Evolutionary conservation across 768 basidiomycete genomes (phyloP).

Genomic region (Tricholoma matsutake): DNA sequence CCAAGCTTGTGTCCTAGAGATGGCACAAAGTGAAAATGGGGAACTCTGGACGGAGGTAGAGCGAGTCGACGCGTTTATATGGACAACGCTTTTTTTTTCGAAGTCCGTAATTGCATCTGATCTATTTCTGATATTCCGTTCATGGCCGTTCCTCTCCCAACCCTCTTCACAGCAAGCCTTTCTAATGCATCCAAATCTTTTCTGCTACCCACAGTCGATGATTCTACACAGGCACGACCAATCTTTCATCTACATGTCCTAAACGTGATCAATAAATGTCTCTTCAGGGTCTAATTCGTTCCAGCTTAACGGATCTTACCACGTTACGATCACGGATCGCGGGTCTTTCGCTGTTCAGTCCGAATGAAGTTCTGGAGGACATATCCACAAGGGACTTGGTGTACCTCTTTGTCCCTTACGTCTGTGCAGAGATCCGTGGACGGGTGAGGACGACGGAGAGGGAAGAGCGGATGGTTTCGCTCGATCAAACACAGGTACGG

Average conservation of each 20-base stretch:
- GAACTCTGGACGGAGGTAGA: background rate
- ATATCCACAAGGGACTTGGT: conserved; percentile 73
- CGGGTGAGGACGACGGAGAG: conserved; percentile 54
- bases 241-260: background rate
- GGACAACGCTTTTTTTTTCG: background rate
- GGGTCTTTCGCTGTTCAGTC: conserved; percentile 71
- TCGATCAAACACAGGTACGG: conserved; percentile 60
- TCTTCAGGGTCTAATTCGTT: conserved; percentile 54
- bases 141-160: conserved; percentile 31
- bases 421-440: conserved; percentile 61
- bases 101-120: background rate
- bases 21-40: background rate
- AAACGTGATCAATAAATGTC: background rate
- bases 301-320: conserved; percentile 54
- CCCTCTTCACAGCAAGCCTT: conserved; percentile 36
- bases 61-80: background rate
- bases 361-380: conserved; percentile 82
- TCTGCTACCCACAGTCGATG: conserved; percentile 38
- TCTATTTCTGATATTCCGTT: background rate
- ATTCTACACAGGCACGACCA: conserved; percentile 39
- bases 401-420: conserved; percentile 73
- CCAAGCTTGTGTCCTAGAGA: background rate
- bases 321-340: conserved; percentile 51
- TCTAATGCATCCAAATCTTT: conserved; percentile 35
- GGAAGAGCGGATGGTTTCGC: conserved; percentile 51